Evolutionary conservation across 2,329 filamentous ascomycete species (phyloP).

Genomic region (Thyridium curvatum): DNA sequence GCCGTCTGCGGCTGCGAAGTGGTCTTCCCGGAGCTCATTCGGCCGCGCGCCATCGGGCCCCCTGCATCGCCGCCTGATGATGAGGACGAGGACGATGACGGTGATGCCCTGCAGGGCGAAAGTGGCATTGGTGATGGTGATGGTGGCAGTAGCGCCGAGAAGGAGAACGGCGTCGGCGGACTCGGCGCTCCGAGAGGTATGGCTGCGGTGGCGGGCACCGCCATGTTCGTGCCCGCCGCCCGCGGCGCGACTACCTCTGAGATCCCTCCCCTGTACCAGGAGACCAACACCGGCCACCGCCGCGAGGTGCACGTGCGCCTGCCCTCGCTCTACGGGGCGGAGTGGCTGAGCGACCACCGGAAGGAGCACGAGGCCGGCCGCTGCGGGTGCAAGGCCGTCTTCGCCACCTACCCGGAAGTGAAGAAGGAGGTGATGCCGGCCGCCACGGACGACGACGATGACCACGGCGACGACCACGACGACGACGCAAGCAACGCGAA

Average conservation of each 20-base stretch:
- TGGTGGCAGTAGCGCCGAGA: not conserved
- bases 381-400: constrained; percentile 26
- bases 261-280: constrained; percentile 10
- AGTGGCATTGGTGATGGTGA: not conserved
- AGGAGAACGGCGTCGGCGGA: not conserved
- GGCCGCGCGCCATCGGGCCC: constrained; percentile 21
- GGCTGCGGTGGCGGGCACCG: no score
- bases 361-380: constrained; percentile 23
- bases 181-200: no score
- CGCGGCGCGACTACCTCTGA: no score
- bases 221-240: no score
- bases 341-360: constrained; percentile 33
- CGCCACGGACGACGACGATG: constrained; percentile 1
- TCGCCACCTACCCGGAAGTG: constrained; percentile 17
- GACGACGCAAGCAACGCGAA: not conserved
- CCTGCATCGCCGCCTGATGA: not conserved
- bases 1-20: constrained; percentile 31
- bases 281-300: constrained; percentile 5
- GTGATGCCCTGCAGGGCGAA: not conserved
- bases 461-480: not conserved
- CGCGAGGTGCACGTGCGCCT: constrained; percentile 19
- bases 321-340: constrained; percentile 28
- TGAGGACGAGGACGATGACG: not conserved
- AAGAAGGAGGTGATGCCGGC: not conserved
- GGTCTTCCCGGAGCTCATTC: constrained; percentile 26